Percentiles rank a stretch among this genome's conserved stretches.
Evolutionary conservation across 352 stramenopile species (phyloP).

Genomic region (Phytophthora hibernalis): DNA sequence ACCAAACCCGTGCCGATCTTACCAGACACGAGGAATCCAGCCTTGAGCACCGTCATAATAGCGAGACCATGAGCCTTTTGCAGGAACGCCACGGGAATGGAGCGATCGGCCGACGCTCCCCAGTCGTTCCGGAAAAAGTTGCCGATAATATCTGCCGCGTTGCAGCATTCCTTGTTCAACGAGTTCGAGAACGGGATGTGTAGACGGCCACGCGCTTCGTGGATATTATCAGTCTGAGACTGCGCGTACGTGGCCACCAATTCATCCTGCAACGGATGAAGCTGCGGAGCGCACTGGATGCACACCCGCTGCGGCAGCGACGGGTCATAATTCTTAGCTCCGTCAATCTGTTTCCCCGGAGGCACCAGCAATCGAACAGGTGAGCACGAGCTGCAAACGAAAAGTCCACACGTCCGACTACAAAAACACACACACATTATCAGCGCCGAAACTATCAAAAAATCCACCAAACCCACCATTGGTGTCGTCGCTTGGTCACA

Average conservation of each 20-base stretch:
- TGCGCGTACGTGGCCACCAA: constrained; percentile 49
- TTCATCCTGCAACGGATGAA: constrained; percentile 60
- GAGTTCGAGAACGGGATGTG: constrained; percentile 55
- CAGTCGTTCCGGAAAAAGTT: constrained; percentile 72
- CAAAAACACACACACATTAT: constrained; percentile 6
- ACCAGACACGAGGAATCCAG: constrained; percentile 64
- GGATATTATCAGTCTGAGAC: constrained; percentile 48
- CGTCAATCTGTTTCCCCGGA: constrained; percentile 48
- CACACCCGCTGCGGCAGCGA: constrained; percentile 62
- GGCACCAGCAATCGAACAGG: constrained; percentile 57
- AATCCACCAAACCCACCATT: constrained; percentile 53
- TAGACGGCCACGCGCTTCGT: constrained; percentile 42
- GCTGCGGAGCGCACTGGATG: constrained; percentile 57
- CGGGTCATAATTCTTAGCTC: constrained; percentile 57
- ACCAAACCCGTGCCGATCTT: constrained; percentile 82
- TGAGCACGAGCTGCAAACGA: constrained; percentile 64
- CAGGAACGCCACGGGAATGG: constrained; percentile 58
- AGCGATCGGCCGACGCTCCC: constrained; percentile 51
- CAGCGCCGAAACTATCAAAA: not conserved
- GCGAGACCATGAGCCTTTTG: constrained; percentile 62
- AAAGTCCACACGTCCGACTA: constrained; percentile 48
- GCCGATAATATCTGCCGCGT: constrained; percentile 66
- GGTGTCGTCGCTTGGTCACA: constrained; percentile 63
- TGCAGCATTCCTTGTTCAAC: constrained; percentile 62
- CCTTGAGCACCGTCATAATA: constrained; percentile 61